Evolutionary conservation across 352 stramenopile species (phyloP), one percentile per base, ranked within the genome.

Genomic region (Phytophthora kernoviae): DNA sequence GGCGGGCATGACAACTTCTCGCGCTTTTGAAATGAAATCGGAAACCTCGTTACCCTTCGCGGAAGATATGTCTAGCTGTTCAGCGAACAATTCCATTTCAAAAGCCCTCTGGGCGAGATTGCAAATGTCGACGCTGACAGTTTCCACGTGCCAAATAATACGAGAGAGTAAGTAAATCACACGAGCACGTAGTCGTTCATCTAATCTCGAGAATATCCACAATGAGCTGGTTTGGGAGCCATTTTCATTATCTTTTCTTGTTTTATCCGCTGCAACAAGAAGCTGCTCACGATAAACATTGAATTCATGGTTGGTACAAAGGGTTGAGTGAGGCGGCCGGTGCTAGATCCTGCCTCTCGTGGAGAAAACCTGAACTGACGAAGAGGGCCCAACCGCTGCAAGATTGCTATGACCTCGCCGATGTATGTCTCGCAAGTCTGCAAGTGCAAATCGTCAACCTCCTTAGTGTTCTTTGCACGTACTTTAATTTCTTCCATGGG

Each of bases 361-460:
- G 46, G 41, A 10, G 56, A 18, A 18, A 66, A 41, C 47, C 62
- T 62, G 43, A 78, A 63, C 24, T 61, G 42, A 12, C 61, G 41
- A 8, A 58, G 34, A 57, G 58, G n/a, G 10, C 68, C 60, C 17
- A 76, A 20, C 15, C 52, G 55, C 14, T 58, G 52, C 20, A 78
- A 26, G 34, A 78, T 59, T 9, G 44, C 49, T 21, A 68, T 26
- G 14, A 63, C 57, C 41, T 81, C 72, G 11, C 68, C 43, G 26
- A 78, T 45, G 51, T 71, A 71, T 1, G 33, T 32, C 53, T 78
- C 65, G 40, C 56, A 75, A 8, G 59, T 41, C 4, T 58, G 34
- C 21, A 69, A 59, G 15, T 79, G 67, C 5, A 70, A 14, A 45
- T 48, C 51, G 15, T 64, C 5, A 21, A 14, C 10, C 2, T 17